Percentiles rank a stretch among this genome's conserved stretches.
These are phyloP conservation scores for Hyphopichia fennica DNA, from an alignment of 1,139 yeast species.

Conservation along the genomic window DNA sequence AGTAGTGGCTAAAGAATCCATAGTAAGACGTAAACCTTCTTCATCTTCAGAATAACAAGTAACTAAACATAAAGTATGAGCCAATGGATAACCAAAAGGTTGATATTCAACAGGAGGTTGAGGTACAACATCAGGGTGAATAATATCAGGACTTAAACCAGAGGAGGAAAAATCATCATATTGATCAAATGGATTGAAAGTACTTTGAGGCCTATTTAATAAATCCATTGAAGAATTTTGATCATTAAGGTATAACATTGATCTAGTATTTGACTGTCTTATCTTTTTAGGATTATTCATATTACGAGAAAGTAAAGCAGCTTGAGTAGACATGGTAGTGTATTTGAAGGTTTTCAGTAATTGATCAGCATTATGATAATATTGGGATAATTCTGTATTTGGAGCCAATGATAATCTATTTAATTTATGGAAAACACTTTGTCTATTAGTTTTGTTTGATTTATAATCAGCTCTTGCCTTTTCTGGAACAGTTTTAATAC, in stretches of 20 bases:
- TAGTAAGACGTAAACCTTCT: conserved; percentile 78
- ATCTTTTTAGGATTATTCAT: conserved; percentile 11
- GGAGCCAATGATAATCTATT: conserved; percentile 40
- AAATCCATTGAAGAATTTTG: conserved; percentile 38
- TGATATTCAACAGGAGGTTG: conserved; percentile 90
- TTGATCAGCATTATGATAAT: conserved; percentile 35
- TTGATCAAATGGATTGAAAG: conserved; percentile 43
- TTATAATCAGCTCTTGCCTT: conserved; percentile 52
- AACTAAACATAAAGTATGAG: conserved; percentile 79
- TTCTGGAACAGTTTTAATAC: conserved; percentile 52
- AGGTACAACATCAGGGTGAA: conserved; percentile 71
- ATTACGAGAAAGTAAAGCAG: conserved; percentile 36
- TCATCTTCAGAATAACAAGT: conserved; percentile 95
- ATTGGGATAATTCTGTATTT: conserved; percentile 38
- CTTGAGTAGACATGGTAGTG: conserved; percentile 60
- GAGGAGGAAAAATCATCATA: conserved; percentile 38
- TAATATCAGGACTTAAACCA: conserved; percentile 67
- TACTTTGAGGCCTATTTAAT: conserved; percentile 32
- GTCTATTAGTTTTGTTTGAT: conserved; percentile 41
- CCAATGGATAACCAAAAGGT: conserved; percentile 86
- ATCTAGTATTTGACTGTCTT: conserved; percentile 15
- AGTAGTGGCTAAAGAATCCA: conserved; percentile 89
- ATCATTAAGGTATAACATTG: conserved; percentile 32
- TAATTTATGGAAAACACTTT: conserved; percentile 42
- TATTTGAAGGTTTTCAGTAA: conserved; percentile 47